Conservation (phyloP, 2,329 filamentous ascomycete genomes). For the Podosphaera fusca region DNA sequence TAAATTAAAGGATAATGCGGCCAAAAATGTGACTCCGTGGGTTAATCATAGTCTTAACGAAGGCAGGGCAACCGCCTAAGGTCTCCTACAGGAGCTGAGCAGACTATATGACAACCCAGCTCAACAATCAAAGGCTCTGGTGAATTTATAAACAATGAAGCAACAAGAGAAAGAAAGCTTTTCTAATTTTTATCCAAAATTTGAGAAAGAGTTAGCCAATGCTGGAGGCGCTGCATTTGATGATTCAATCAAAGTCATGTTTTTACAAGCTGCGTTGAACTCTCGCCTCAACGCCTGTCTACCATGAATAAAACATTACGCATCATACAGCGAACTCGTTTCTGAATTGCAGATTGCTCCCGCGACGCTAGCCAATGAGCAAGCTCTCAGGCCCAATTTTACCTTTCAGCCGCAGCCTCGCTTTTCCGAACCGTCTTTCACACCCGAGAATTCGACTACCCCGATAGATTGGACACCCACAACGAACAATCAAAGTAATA, state of each 20-base stretch:
- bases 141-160: background rate
- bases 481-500: too few species aligned
- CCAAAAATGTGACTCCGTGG: background rate
- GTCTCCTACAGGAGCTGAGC: background rate
- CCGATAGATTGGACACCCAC: too few species aligned
- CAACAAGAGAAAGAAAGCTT: too few species aligned
- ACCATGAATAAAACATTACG: background rate
- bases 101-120: background rate
- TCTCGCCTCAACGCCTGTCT: background rate
- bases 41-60: background rate
- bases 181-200: too few species aligned
- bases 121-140: background rate
- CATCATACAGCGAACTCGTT: too few species aligned
- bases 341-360: too few species aligned
- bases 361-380: too few species aligned
- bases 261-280: background rate
- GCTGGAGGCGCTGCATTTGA: too few species aligned
- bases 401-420: background rate
- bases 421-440: background rate
- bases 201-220: too few species aligned
- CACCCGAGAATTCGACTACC: background rate
- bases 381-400: background rate
- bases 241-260: background rate
- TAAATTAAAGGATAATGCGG: background rate
- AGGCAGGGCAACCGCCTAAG: background rate